phyloP scores from a whole-genome alignment of 2,329 filamentous ascomycete species.

The Hymenoscyphus infarciens region DNA sequence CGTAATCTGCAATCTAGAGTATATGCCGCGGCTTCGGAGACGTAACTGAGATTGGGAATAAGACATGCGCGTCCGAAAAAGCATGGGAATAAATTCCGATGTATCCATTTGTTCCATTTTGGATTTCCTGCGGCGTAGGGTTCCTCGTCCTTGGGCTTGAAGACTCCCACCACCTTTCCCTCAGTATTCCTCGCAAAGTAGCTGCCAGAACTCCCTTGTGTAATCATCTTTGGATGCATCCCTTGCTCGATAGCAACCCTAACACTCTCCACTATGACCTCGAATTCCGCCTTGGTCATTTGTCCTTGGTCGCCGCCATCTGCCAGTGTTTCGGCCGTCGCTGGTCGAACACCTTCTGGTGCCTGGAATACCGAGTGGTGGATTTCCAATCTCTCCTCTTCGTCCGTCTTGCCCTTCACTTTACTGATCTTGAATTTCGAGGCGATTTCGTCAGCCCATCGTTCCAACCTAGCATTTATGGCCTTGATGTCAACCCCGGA shows the following conservation, averaged over 20 bases:
- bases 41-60: constrained; percentile 95
- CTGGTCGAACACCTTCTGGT: constrained; percentile 79
- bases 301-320: constrained; percentile 55
- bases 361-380: constrained; percentile 96
- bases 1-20: constrained; percentile 86
- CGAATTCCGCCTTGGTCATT: constrained; percentile 78
- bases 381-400: constrained; percentile 88
- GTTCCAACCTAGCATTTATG: constrained; percentile 90
- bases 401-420: constrained; percentile 67
- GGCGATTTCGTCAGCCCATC: constrained; percentile 97
- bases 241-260: constrained; percentile 83
- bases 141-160: constrained; percentile 99
- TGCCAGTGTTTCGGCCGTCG: constrained; percentile 71
- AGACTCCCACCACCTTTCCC: constrained; percentile 94
- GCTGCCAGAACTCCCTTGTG: constrained; percentile 94
- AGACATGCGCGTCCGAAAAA: constrained; percentile 92
- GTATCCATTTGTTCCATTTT: constrained; percentile 99
- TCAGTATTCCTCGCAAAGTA: constrained; percentile 93
- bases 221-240: constrained; percentile 91
- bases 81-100: constrained; percentile 94
- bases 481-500: constrained; percentile 90
- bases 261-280: constrained; percentile 87
- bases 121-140: constrained; percentile 95
- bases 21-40: constrained; percentile 96
- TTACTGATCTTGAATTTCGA: constrained; percentile 89